phyloP scores from a whole-genome alignment of 2,329 filamentous ascomycete genomes.

The Aureobasidium sp. region DNA sequence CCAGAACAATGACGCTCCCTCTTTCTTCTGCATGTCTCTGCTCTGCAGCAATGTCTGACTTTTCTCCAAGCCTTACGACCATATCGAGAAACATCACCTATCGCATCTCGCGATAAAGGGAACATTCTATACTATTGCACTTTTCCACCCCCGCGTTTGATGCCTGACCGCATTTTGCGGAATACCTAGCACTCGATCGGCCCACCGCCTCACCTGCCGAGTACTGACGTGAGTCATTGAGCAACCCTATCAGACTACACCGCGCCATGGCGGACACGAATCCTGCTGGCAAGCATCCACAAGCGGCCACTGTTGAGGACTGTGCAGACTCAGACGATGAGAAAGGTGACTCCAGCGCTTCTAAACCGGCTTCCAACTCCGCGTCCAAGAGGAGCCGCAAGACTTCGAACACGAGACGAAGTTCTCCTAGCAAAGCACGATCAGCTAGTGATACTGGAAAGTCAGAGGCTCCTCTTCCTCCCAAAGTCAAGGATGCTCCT shows the following conservation, averaged over 20 bases:
- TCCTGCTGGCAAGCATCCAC: not conserved
- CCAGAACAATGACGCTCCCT: not conserved
- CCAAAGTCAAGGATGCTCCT: not conserved
- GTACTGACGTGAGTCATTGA: constrained; percentile 1
- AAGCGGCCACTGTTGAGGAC: not conserved
- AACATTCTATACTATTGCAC: not conserved
- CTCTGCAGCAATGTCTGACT: constrained; percentile 12
- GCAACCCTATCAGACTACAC: not conserved
- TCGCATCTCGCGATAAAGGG: not conserved
- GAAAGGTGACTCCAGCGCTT: not conserved
- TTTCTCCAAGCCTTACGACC: constrained; percentile 1
- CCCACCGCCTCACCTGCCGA: constrained; percentile 4
- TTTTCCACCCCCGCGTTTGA: constrained; percentile 8
- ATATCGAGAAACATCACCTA: not conserved
- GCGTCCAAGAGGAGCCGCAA: constrained; percentile 2
- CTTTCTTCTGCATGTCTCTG: constrained; percentile 10
- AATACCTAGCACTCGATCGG: not conserved
- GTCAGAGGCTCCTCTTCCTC: not conserved
- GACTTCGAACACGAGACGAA: not conserved
- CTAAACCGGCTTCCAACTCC: constrained; percentile 2
- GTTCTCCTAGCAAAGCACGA: not conserved
- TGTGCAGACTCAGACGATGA: not conserved
- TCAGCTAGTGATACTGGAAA: not conserved
- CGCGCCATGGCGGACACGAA: constrained; percentile 1
- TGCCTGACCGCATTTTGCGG: not conserved